phyloP scores from a whole-genome alignment of 306 rosid species.

The Trichosanthes truncata region DNA sequence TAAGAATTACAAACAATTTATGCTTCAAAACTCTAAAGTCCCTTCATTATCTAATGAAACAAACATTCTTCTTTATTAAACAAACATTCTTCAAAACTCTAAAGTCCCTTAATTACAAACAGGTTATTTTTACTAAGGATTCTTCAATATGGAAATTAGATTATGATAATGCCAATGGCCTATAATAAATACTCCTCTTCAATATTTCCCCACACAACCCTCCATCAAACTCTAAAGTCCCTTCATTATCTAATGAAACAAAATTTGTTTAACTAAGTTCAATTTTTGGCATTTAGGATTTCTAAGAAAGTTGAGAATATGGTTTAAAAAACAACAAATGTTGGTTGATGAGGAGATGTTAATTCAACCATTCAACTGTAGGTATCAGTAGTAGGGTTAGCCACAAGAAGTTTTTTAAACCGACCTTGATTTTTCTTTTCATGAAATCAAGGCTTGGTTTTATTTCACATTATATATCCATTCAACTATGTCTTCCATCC shows the following conservation, averaged over 20 bases:
- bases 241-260: no score
- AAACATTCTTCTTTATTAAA: no score
- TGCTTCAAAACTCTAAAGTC: background rate
- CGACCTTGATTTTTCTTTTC: background rate
- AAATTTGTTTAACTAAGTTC: background rate
- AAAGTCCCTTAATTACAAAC: no score
- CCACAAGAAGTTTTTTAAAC: background rate
- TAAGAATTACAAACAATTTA: background rate
- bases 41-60: background rate
- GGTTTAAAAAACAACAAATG: no score
- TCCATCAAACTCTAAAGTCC: no score
- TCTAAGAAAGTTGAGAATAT: background rate
- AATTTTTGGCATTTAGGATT: background rate
- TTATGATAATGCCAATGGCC: no score
- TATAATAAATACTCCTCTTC: no score
- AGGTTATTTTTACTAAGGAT: no score
- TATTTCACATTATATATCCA: background rate
- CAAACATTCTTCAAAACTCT: no score
- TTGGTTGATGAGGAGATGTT: background rate
- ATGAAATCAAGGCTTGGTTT: background rate
- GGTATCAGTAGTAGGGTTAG: background rate
- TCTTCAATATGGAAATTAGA: no score
- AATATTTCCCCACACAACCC: no score
- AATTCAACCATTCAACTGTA: background rate
- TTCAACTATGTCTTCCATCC: background rate